These are phyloP conservation scores for Tarenaya hassleriana DNA, from an alignment of 345 rosid species.

Conservation along the genomic window DNA sequence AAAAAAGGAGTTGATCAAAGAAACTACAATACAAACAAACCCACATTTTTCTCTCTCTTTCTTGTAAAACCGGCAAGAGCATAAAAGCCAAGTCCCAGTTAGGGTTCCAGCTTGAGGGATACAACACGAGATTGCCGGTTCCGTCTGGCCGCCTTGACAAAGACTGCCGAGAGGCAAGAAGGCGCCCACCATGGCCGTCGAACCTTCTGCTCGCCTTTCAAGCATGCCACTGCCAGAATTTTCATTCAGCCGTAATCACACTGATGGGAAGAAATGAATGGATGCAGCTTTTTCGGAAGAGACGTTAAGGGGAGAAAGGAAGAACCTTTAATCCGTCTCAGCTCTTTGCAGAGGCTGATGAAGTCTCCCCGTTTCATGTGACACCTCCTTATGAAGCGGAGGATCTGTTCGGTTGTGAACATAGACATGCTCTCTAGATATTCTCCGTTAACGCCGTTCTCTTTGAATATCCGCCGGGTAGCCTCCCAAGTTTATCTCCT, in stretches of 20 bases:
- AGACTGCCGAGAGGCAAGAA: constrained; percentile 73
- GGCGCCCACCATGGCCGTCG: constrained; percentile 99
- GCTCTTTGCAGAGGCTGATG: constrained; percentile 95
- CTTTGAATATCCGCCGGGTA: constrained; percentile 87
- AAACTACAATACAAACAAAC: too few species aligned
- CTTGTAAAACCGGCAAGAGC: too few species aligned
- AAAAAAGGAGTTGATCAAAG: too few species aligned
- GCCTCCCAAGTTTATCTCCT: constrained; percentile 82
- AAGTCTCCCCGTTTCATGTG: constrained; percentile 99
- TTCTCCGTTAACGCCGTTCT: constrained; percentile 89
- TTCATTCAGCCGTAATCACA: constrained; percentile 1
- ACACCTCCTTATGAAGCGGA: constrained; percentile 92
- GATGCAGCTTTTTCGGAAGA: too few species aligned
- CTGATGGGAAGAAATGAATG: not conserved
- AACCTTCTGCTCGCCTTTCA: constrained; percentile 94
- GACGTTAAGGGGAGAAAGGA: not conserved
- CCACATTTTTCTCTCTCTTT: too few species aligned
- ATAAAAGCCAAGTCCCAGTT: constrained; percentile 27
- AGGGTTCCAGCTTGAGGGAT: constrained; percentile 93
- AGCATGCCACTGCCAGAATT: constrained; percentile 67
- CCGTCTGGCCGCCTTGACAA: constrained; percentile 79
- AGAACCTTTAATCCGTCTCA: constrained; percentile 88
- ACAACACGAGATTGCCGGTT: constrained; percentile 96
- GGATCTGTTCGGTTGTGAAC: constrained; percentile 97
- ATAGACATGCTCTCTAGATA: constrained; percentile 96